These are phyloP conservation scores for Yarrowia bubula DNA, from an alignment of 805 yeast genomes.

Conservation along the genomic window DNA sequence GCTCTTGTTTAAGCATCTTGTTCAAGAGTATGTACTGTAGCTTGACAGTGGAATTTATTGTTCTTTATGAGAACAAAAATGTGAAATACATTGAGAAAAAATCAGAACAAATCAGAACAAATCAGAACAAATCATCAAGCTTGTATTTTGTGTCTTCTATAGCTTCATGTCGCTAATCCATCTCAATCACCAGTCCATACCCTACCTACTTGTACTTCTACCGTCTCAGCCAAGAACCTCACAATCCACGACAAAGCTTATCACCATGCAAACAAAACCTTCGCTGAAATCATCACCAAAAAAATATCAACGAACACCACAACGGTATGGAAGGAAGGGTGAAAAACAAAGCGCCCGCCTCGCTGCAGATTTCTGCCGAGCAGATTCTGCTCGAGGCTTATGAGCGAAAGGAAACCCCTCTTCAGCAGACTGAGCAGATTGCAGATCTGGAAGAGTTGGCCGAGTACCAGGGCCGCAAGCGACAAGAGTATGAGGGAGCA, in stretches of 20 bases:
- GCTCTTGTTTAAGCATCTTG: too few relatives aligned
- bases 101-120: too few relatives aligned
- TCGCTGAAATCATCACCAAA: neutral
- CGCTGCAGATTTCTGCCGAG: slow-evolving; percentile 61
- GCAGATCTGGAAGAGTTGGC: slow-evolving; percentile 54
- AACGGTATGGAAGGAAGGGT: slow-evolving; percentile 32
- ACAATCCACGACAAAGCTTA: neutral
- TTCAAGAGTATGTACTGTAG: too few relatives aligned
- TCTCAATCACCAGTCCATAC: neutral
- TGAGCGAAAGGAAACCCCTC: slow-evolving; percentile 46
- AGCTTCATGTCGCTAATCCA: too few relatives aligned
- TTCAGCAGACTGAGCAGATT: slow-evolving; percentile 44
- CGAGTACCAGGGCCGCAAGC: slow-evolving; percentile 70
- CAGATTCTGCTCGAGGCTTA: slow-evolving; percentile 62
- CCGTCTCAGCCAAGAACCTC: too few relatives aligned
- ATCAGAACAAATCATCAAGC: too few relatives aligned
- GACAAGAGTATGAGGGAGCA: slow-evolving; percentile 85
- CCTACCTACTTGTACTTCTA: too few relatives aligned
- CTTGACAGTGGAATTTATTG: neutral
- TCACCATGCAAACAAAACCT: slow-evolving; percentile 1
- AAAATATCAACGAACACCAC: neutral
- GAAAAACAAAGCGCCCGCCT: slow-evolving; percentile 47
- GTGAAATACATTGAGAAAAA: too few relatives aligned
- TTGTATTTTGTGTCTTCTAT: too few relatives aligned
- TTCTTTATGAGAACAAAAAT: too few relatives aligned